Percentiles rank a stretch among this genome's conserved stretches.
Conservation (phyloP, 1,284 basidiomycete species). For the Tilletia setariae region DNA sequence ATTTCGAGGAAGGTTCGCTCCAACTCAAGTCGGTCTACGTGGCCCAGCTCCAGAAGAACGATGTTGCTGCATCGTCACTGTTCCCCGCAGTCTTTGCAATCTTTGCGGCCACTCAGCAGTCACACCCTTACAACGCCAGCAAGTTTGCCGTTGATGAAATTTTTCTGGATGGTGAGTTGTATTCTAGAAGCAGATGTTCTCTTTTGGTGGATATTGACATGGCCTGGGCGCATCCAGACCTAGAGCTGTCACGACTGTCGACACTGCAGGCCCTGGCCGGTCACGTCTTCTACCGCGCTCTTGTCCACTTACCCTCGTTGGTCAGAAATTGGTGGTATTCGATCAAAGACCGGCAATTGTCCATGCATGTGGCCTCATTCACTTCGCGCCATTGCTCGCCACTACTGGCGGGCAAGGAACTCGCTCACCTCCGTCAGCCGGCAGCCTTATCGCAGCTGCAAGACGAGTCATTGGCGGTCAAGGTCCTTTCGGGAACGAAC, state of each 20-base stretch:
- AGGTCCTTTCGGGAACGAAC: slow-evolving; percentile 62
- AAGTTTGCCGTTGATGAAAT: slow-evolving; percentile 83
- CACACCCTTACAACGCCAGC: slow-evolving; percentile 70
- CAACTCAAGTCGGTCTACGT: slow-evolving; percentile 77
- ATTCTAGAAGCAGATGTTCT: neutral
- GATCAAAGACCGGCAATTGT: slow-evolving; percentile 84
- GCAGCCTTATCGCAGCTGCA: slow-evolving; percentile 65
- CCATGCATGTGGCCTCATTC: slow-evolving; percentile 70
- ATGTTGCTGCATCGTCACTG: slow-evolving; percentile 65
- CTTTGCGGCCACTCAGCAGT: slow-evolving; percentile 53
- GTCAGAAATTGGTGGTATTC: slow-evolving; percentile 75
- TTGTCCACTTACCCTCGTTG: slow-evolving; percentile 44
- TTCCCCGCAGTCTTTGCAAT: slow-evolving; percentile 73
- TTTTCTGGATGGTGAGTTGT: slow-evolving; percentile 69
- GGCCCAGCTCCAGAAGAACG: slow-evolving; percentile 72
- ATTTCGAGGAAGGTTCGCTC: slow-evolving; percentile 80
- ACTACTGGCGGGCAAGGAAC: slow-evolving; percentile 77
- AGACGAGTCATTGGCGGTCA: slow-evolving; percentile 75
- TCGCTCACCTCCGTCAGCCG: slow-evolving; percentile 71
- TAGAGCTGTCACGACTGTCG: slow-evolving; percentile 45
- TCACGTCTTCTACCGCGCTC: slow-evolving; percentile 66
- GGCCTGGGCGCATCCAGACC: neutral
- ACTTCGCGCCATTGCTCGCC: slow-evolving; percentile 87
- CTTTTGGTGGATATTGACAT: neutral
- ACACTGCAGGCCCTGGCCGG: slow-evolving; percentile 70